Evolutionary conservation across 805 yeast genomes (phyloP).

Genomic region (Starmerella lactis-condensi): DNA sequence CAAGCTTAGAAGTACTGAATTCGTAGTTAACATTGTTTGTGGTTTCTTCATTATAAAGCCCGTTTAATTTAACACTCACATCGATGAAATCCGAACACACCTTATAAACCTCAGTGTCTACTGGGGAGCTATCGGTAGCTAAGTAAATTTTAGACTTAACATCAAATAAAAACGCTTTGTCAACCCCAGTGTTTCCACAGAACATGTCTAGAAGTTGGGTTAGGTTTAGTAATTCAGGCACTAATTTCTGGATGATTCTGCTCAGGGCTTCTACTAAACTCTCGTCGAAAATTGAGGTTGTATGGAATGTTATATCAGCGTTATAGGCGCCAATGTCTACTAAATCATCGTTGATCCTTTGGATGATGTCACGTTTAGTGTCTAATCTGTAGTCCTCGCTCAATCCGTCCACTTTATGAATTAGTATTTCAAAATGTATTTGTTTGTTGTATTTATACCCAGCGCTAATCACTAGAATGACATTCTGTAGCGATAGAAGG

Average conservation of each 20-base stretch:
- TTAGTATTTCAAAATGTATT: conserved; percentile 76
- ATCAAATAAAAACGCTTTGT: conserved; percentile 83
- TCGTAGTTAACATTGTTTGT: conserved; percentile 5
- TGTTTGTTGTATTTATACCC: conserved; percentile 71
- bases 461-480: conserved; percentile 71
- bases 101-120: conserved; percentile 86
- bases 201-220: conserved; percentile 78
- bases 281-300: conserved; percentile 88
- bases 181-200: conserved; percentile 76
- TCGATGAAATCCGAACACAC: conserved; percentile 95
- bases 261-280: conserved; percentile 91
- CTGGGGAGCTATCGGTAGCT: conserved; percentile 91
- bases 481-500: conserved; percentile 70
- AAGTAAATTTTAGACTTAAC: conserved; percentile 82
- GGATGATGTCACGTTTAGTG: conserved; percentile 92
- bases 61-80: conserved; percentile 70
- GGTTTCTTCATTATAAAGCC: conserved; percentile 18
- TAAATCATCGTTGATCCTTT: conserved; percentile 81
- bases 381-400: conserved; percentile 86
- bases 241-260: conserved; percentile 75
- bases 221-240: conserved; percentile 70
- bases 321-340: conserved; percentile 79
- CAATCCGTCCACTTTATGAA: conserved; percentile 89
- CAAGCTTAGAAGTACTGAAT: conserved; percentile 33
- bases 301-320: conserved; percentile 74